Percentiles rank a stretch among this genome's conserved stretches.
phyloP scores from a whole-genome alignment of 169 alveolate species.

The Amoebophrya sp. region DNA sequence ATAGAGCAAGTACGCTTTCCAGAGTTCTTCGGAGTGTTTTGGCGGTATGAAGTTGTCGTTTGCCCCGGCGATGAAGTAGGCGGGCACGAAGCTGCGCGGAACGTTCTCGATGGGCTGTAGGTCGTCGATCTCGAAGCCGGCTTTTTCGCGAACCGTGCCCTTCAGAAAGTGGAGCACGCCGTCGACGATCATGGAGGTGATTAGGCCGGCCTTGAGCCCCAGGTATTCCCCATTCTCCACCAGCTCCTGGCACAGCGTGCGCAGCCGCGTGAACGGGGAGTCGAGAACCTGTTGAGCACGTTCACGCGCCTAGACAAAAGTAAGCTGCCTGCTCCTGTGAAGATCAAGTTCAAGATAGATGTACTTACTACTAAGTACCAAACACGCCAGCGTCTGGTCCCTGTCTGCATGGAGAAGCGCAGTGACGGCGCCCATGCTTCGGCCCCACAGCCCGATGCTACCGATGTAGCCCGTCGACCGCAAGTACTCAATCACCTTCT shows the following conservation, averaged over 20 bases:
- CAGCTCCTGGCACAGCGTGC: background rate
- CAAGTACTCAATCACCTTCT: constrained; percentile 40
- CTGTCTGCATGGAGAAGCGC: constrained; percentile 49
- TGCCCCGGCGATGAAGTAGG: background rate
- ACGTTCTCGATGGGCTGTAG: background rate
- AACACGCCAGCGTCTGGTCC: constrained; percentile 34
- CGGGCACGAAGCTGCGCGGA: background rate
- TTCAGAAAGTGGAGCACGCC: background rate
- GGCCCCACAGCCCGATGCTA: constrained; percentile 57
- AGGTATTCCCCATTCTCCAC: background rate
- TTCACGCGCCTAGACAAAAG: too few relatives aligned
- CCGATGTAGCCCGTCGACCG: constrained; percentile 36
- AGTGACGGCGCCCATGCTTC: constrained; percentile 57
- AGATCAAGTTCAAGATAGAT: too few relatives aligned
- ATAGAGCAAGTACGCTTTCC: too few relatives aligned
- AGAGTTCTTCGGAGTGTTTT: background rate
- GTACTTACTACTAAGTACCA: too few relatives aligned
- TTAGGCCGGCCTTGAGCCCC: background rate
- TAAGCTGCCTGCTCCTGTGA: too few relatives aligned
- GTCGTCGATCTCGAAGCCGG: background rate
- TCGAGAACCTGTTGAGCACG: background rate
- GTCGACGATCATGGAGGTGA: background rate
- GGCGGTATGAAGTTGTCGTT: background rate
- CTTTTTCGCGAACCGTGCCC: background rate
- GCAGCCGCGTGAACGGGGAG: background rate